phyloP scores from a whole-genome alignment of 129 eudicot genomes.

The Pseudognaphalium luteoalbum region DNA sequence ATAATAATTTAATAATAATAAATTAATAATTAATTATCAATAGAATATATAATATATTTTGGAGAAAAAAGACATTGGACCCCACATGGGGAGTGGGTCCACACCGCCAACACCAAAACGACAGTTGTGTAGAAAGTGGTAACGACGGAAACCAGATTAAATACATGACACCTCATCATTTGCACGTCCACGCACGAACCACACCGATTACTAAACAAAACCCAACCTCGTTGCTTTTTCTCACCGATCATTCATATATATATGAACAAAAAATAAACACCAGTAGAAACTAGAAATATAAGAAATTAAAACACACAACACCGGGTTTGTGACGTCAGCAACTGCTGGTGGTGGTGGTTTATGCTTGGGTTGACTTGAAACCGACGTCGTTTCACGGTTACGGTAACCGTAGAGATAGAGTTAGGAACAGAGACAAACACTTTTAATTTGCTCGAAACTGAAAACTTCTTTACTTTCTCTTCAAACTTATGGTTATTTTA shows the following conservation, averaged over 20 bases:
- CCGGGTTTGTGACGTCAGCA: not conserved
- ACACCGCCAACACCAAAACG: conserved; percentile 1
- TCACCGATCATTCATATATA: not conserved
- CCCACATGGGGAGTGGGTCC: conserved; percentile 4
- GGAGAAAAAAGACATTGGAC: not conserved
- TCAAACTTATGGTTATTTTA: conserved; percentile 23
- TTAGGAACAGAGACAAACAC: not conserved
- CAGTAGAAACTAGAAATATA: not conserved
- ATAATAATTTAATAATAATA: too few species aligned
- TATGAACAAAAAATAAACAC: not conserved
- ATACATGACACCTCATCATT: conserved; percentile 12
- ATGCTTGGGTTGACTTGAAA: conserved; percentile 19
- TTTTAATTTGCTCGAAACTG: conserved; percentile 27
- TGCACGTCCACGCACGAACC: conserved; percentile 40
- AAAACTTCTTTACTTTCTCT: conserved; percentile 39
- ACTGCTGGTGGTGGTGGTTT: not conserved
- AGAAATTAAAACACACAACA: not conserved
- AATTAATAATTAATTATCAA: too few species aligned
- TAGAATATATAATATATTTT: not conserved
- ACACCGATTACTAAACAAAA: conserved; percentile 7
- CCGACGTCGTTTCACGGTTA: conserved; percentile 35
- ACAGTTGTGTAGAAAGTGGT: conserved; percentile 32
- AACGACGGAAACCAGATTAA: conserved; percentile 14
- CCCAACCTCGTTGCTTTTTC: not conserved
- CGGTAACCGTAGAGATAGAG: conserved; percentile 4